phyloP scores from a whole-genome alignment of 768 basidiomycete genomes.

The Lentinula boryana region DNA sequence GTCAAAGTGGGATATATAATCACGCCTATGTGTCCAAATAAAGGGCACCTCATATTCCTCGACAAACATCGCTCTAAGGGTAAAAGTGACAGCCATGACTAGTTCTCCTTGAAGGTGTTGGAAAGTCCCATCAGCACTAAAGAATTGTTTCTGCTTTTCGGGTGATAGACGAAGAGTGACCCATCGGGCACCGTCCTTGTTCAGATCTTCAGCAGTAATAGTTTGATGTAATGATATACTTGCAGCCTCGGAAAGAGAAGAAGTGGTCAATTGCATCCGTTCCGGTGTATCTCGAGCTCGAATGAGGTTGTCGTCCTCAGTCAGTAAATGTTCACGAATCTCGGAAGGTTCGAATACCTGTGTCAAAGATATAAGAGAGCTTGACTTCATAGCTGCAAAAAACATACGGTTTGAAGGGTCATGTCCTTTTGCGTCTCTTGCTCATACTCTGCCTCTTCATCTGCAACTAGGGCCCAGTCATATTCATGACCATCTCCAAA shows the following conservation, averaged over 20 bases:
- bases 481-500: slow-evolving; percentile 97
- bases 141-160: slow-evolving; percentile 61
- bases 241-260: slow-evolving; percentile 68
- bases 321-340: slow-evolving; percentile 82
- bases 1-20: slow-evolving; percentile 84
- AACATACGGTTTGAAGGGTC: slow-evolving; percentile 75
- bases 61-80: slow-evolving; percentile 78
- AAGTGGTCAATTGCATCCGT: slow-evolving; percentile 88
- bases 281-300: slow-evolving; percentile 89
- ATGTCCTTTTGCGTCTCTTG: slow-evolving; percentile 61
- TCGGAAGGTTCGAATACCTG: slow-evolving; percentile 98
- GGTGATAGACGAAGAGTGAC: slow-evolving; percentile 74
- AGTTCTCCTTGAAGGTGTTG: slow-evolving; percentile 59
- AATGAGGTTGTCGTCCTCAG: slow-evolving; percentile 91
- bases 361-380: slow-evolving; percentile 7
- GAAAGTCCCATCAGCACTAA: slow-evolving; percentile 56
- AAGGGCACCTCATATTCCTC: slow-evolving; percentile 93
- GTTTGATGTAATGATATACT: slow-evolving; percentile 55
- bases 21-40: slow-evolving; percentile 89
- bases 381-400: slow-evolving; percentile 7
- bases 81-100: slow-evolving; percentile 72
- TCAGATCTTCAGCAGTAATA: slow-evolving; percentile 67
- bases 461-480: slow-evolving; percentile 87
- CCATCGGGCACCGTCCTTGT: slow-evolving; percentile 77
- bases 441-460: slow-evolving; percentile 52